Evolutionary conservation across 2,329 filamentous ascomycete genomes (phyloP).

Genomic region (Ilyonectria robusta): DNA sequence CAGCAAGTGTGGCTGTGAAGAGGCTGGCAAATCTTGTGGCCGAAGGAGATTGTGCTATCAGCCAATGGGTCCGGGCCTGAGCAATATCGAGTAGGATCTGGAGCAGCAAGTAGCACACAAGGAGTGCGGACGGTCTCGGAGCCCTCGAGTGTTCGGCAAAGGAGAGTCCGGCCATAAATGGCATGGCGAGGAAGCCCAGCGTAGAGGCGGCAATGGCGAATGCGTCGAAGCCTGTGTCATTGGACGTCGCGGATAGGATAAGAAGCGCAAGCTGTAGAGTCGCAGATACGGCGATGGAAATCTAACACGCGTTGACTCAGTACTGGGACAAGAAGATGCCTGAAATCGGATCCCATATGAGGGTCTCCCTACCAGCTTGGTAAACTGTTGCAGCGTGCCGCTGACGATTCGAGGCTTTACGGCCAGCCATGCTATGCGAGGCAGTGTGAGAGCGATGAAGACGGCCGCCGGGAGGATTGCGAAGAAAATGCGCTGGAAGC

Average conservation of each 20-base stretch:
- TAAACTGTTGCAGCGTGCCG: background rate
- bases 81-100: constrained; percentile 60
- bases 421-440: constrained; percentile 10
- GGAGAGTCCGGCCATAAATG: constrained; percentile 50
- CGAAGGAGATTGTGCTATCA: constrained; percentile 44
- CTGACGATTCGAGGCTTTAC: background rate
- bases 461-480: constrained; percentile 53
- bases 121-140: constrained; percentile 58
- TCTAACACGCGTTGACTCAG: constrained; percentile 1
- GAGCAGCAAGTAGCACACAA: constrained; percentile 59
- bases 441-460: constrained; percentile 31
- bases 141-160: constrained; percentile 56
- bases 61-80: constrained; percentile 59
- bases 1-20: constrained; percentile 51
- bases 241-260: constrained; percentile 5
- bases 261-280: constrained; percentile 15
- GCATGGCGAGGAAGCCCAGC: constrained; percentile 45
- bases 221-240: background rate
- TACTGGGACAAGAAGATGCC: background rate
- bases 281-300: constrained; percentile 2
- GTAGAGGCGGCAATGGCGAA: constrained; percentile 41
- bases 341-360: background rate
- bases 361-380: constrained; percentile 3
- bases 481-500: constrained; percentile 61
- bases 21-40: constrained; percentile 46